A percentile compares a stretch with the other conserved stretches of the same genome.
Evolutionary conservation across 2,329 filamentous ascomycete genomes (phyloP).

Genomic region (Cladosporium cucumerinum): DNA sequence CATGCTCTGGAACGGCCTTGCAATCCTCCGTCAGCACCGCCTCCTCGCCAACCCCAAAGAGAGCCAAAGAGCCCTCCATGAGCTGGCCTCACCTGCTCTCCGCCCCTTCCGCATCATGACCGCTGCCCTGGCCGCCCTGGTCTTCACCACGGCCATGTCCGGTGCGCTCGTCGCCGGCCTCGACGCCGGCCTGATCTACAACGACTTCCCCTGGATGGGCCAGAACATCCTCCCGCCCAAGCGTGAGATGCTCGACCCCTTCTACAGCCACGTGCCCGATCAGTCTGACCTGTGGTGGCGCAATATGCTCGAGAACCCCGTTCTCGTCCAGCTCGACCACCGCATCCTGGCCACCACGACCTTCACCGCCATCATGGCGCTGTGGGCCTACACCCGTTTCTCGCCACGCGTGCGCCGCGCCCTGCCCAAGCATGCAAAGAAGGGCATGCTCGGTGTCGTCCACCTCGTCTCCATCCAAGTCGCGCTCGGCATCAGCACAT

Average conservation of each 20-base stretch:
- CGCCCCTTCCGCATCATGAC: constrained; percentile 70
- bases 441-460: constrained; percentile 73
- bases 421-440: constrained; percentile 59
- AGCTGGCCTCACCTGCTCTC: constrained; percentile 65
- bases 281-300: constrained; percentile 88
- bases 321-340: constrained; percentile 92
- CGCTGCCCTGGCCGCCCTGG: constrained; percentile 66
- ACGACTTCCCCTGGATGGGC: constrained; percentile 97
- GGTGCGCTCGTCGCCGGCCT: constrained; percentile 91
- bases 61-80: constrained; percentile 51
- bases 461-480: constrained; percentile 82
- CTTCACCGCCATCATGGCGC: constrained; percentile 72
- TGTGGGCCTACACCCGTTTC: constrained; percentile 77
- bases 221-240: constrained; percentile 74
- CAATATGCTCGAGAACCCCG: constrained; percentile 96
- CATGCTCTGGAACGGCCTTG: constrained; percentile 87
- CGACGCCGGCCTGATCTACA: constrained; percentile 96
- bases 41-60: constrained; percentile 67
- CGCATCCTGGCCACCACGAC: constrained; percentile 87
- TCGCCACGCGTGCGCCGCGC: constrained; percentile 59
- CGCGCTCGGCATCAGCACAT: constrained; percentile 78
- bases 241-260: constrained; percentile 77
- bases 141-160: constrained; percentile 89
- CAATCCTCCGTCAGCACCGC: constrained; percentile 73
- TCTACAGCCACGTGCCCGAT: constrained; percentile 78